phyloP scores from a whole-genome alignment of 345 rosid genomes.

The Moricandia arvensis region DNA sequence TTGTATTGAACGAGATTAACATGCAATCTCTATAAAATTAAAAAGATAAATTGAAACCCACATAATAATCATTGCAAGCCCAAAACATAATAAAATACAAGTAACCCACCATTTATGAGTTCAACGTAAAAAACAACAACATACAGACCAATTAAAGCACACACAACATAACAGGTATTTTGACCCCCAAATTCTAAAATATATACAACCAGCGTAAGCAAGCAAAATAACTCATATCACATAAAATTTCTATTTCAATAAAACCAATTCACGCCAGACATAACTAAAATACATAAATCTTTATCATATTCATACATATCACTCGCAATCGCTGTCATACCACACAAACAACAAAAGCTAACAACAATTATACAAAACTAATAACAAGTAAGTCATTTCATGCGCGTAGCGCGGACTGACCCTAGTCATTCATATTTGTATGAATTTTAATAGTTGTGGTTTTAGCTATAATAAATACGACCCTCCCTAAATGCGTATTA shows the following conservation, averaged over 20 bases:
- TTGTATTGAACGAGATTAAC: background rate
- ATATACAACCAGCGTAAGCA: background rate
- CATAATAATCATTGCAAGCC: background rate
- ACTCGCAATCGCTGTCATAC: background rate
- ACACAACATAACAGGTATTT: background rate
- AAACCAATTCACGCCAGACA: background rate
- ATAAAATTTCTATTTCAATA: background rate
- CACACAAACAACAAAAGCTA: background rate
- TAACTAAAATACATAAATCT: background rate
- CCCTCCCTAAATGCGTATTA: too few relatives aligned
- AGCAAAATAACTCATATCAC: background rate
- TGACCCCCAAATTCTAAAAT: background rate
- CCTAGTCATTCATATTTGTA: too few relatives aligned
- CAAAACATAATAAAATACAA: background rate
- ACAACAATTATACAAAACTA: background rate
- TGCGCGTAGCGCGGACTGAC: too few relatives aligned
- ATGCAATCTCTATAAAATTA: background rate
- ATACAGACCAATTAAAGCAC: background rate
- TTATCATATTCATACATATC: background rate
- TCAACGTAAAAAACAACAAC: background rate
- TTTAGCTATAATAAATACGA: too few relatives aligned
- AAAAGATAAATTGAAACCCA: background rate
- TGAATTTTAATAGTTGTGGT: too few relatives aligned
- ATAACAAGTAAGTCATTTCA: background rate
- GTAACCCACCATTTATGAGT: background rate